phyloP scores from a whole-genome alignment of 352 stramenopile genomes.

The Globisporangium ultimum region DNA sequence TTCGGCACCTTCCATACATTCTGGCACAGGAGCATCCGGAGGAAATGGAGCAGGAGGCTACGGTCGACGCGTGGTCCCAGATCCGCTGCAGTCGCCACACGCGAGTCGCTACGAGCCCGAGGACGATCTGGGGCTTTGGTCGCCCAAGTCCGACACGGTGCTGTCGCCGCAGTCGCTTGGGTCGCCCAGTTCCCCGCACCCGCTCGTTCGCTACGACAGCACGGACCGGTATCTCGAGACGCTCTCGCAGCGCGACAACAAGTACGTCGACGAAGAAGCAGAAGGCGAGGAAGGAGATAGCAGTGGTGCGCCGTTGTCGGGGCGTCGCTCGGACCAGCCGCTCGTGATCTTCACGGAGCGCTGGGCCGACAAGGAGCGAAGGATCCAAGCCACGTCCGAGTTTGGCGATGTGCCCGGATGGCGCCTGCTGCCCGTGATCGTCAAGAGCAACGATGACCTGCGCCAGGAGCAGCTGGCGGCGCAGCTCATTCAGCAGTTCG shows the following conservation, averaged over 20 bases:
- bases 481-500: constrained; percentile 95
- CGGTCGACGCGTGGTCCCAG: constrained; percentile 9
- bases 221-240: constrained; percentile 71
- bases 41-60: background rate
- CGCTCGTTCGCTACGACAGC: constrained; percentile 66
- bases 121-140: constrained; percentile 32
- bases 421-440: constrained; percentile 93
- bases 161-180: constrained; percentile 53
- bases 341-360: constrained; percentile 93
- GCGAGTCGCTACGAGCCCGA: constrained; percentile 3
- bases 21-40: constrained; percentile 1
- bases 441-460: constrained; percentile 98
- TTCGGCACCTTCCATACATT: background rate
- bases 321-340: constrained; percentile 31
- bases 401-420: constrained; percentile 84
- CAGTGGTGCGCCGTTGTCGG: constrained; percentile 10
- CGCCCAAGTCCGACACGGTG: constrained; percentile 54
- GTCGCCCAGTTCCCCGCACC: constrained; percentile 52
- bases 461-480: constrained; percentile 97
- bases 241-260: constrained; percentile 69
- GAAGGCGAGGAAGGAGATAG: constrained; percentile 19
- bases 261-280: constrained; percentile 54
- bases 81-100: background rate
- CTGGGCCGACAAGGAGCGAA: constrained; percentile 93
- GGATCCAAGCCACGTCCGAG: constrained; percentile 85